phyloP scores from a whole-genome alignment of 2,329 filamentous ascomycete species.

The Colletotrichum sp. region DNA sequence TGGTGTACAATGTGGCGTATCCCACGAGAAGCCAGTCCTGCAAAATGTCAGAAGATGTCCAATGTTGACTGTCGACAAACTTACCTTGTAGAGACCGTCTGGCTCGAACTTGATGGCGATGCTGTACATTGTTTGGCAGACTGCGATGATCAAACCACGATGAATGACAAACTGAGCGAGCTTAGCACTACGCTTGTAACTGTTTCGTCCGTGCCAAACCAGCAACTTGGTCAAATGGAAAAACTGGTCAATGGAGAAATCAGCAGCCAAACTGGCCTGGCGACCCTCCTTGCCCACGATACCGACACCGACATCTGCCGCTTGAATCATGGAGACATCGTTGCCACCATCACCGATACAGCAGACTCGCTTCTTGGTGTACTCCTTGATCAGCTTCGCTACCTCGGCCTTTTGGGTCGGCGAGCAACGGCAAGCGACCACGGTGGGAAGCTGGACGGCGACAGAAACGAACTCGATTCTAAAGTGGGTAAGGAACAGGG shows the following conservation, averaged over 20 bases:
- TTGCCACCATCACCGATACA: conserved; percentile 99
- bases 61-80: conserved; percentile 16
- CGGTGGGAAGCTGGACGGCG: conserved; percentile 86
- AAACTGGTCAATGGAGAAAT: conserved; percentile 97
- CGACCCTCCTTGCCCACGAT: conserved; percentile 98
- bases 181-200: conserved; percentile 95
- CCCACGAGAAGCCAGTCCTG: conserved; percentile 95
- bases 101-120: conserved; percentile 93
- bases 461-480: conserved; percentile 84
- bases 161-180: conserved; percentile 98
- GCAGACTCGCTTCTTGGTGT: conserved; percentile 94
- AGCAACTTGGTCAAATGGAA: conserved; percentile 93
- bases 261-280: conserved; percentile 91
- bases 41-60: conserved; percentile 22
- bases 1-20: conserved; percentile 96
- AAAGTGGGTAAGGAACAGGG: conserved; percentile 83
- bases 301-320: conserved; percentile 94
- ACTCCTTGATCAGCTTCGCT: conserved; percentile 85
- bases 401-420: conserved; percentile 97
- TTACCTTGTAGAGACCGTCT: conserved; percentile 83
- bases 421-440: conserved; percentile 95
- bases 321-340: conserved; percentile 99
- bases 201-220: conserved; percentile 99
- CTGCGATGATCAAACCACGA: conserved; percentile 90
- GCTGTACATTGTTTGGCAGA: conserved; percentile 97